These are phyloP conservation scores for Solanum sejunctum DNA, from an alignment of 257 asterid species.

Conservation along the genomic window DNA sequence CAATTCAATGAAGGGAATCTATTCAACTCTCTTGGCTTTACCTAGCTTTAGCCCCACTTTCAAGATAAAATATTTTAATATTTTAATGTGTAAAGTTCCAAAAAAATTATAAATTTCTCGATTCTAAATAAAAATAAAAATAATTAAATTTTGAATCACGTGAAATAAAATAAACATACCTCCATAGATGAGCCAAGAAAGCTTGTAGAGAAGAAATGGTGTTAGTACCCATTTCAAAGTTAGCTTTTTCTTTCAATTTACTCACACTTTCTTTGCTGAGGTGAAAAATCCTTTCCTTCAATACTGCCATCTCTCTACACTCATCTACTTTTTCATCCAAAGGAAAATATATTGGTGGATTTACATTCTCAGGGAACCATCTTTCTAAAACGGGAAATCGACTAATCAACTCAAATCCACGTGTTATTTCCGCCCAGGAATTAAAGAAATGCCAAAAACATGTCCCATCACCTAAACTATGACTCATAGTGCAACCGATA, in stretches of 20 bases:
- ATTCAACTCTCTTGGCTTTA: too few relatives aligned
- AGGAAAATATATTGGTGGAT: background rate
- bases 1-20: too few relatives aligned
- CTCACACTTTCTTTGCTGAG: conserved; percentile 4
- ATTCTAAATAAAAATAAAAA: background rate
- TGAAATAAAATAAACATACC: background rate
- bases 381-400: conserved; percentile 10
- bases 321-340: background rate
- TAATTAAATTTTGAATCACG: background rate
- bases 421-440: conserved; percentile 34
- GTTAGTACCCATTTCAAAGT: background rate
- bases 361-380: conserved; percentile 5
- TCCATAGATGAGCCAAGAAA: conserved; percentile 1
- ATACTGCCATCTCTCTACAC: background rate
- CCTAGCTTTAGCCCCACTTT: background rate
- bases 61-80: background rate
- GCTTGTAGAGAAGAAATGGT: conserved; percentile 3
- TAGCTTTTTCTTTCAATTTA: background rate
- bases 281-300: conserved; percentile 18
- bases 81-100: too few relatives aligned
- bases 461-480: conserved; percentile 12
- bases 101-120: too few relatives aligned
- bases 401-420: conserved; percentile 12
- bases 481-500: conserved; percentile 28
- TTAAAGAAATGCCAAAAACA: conserved; percentile 41